Base-by-base conservation (phyloP, 75 land plant genomes). In the Selaginella moellendorffii region DNA sequence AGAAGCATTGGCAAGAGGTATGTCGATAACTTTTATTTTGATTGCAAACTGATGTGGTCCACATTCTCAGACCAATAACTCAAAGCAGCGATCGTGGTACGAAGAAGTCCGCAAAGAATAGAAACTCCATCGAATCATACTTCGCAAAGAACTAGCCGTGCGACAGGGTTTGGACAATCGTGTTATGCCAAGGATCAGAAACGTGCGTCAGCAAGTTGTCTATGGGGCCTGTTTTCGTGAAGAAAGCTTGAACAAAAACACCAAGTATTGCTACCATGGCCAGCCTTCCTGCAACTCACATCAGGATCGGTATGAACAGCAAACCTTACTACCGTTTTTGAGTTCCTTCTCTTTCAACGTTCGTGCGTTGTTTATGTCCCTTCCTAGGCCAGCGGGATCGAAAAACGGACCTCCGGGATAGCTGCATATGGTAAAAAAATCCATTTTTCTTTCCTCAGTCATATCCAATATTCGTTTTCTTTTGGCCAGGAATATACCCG, bases 231-330 rank as follows among this genome's bases (percentile, higher is more conserved):
- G 70, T 69, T 60, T 83, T 80, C 0, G 96, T 89, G 27, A 83
- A 77, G 46, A 52, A 65, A 10, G 89, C 90, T 68, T 89, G 96
- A 29, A 81, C 81, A 52, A 81, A 67, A 53, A 89, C 29, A 1
- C 96, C 96, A 0, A 89, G 73, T 86, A 85, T 83, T 10, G 96
- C 96, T 62, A 89, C 79, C 96, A 89, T 89, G 10, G 96, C 96
- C 24, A 89, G 69, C 25, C 96, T 68, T 61, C 96, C 96, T 89
- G 82, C 65, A 65, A 60, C n/a, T n/a, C n/a, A n/a, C n/a, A n/a
- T n/a, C n/a, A n/a, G n/a, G n/a, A n/a, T n/a, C n/a, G n/a, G n/a
- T n/a, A n/a, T n/a, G n/a, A n/a, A n/a, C n/a, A n/a, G n/a, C n/a
- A n/a, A n/a, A n/a, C n/a, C n/a, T n/a, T n/a, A n/a, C n/a, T 61